Evolutionary conservation across 2,329 filamentous ascomycete genomes (phyloP), one percentile per base, ranked within the genome.

Genomic region (Xylaria multiplex): DNA sequence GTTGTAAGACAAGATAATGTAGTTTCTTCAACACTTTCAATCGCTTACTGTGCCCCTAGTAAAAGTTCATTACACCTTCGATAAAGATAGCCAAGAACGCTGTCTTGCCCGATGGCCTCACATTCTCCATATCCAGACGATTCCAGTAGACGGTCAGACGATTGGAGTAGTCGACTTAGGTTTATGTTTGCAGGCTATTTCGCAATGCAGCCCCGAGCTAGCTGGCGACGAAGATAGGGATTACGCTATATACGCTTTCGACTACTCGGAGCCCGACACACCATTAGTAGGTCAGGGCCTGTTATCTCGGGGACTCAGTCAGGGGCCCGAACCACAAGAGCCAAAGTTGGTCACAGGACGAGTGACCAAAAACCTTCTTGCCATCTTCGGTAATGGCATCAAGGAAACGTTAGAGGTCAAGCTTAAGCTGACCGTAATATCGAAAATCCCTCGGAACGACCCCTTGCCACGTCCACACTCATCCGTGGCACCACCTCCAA

Each of bases 1-100:
- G 88, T 80, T 84, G 89, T 91, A 87, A 78, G 88, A 81, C 63
- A 56, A 64, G 52, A 70, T 60, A 35, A n/a, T 42, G 35, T 55
- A 30, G 40, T 63, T 30, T 30, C 27, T 11, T 52, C 13, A 50
- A 32, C 30, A 7, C 13, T 19, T 58, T 65, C 57, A 60, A 64
- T 62, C 27, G 69, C 73, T 77, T 60, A 77, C 66, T 37, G 57
- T 42, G 65, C 14, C 19, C 67, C 48, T 79, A 97, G 94, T 98
- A 79, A 98, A 98, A 85, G 91, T 98, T 56, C 90, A 97, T 67
- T 99, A 98, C 81, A 97, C 93, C 37, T 97, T 98, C 81, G 94
- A 98, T 78, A 90, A 90, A 76, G 90, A 95, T 71, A 91, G 89
- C 81, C 93, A 93, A 80, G 90, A 93, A 70, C 94, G 95, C 77